Evolutionary conservation across 306 rosid genomes (phyloP).

Genomic region (Cucumis sativus): DNA sequence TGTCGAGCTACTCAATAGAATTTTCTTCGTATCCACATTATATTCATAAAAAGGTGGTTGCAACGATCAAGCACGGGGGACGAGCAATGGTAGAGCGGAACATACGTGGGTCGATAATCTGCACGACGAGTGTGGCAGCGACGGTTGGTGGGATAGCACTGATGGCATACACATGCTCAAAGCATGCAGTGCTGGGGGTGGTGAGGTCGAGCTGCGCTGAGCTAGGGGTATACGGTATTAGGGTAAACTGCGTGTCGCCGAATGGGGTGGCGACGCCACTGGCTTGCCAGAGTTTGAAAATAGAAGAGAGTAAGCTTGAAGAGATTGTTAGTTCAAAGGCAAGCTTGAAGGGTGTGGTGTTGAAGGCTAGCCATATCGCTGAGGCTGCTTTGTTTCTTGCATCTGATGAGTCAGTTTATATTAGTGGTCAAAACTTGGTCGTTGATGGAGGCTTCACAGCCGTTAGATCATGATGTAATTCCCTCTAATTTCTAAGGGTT

Average conservation of each 20-base stretch:
- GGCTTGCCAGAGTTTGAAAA: conserved; percentile 24
- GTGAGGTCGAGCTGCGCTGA: conserved; percentile 54
- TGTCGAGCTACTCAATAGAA: too few species aligned
- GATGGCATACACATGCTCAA: conserved; percentile 49
- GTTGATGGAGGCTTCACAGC: conserved; percentile 78
- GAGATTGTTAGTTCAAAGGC: conserved; percentile 19
- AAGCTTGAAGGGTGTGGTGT: conserved; percentile 55
- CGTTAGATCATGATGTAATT: conserved; percentile 7
- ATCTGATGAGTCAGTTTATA: conserved; percentile 47
- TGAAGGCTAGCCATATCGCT: conserved; percentile 65
- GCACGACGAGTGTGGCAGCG: conserved; percentile 64
- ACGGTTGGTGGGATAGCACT: conserved; percentile 49
- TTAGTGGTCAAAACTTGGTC: conserved; percentile 70
- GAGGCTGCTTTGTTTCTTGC: conserved; percentile 83
- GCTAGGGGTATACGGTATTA: conserved; percentile 65
- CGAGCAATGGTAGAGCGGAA: conserved; percentile 52
- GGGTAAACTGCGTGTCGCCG: conserved; percentile 76
- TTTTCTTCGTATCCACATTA: not conserved
- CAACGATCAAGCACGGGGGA: conserved; percentile 50
- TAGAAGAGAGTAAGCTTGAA: conserved; percentile 34
- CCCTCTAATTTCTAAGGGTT: too few species aligned
- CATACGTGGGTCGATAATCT: conserved; percentile 57
- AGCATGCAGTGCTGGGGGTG: conserved; percentile 67
- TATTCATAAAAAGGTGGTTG: conserved; percentile 8
- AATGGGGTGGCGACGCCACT: conserved; percentile 69